A percentile compares a stretch with the other conserved stretches of the same genome.
These are phyloP conservation scores for Postia placenta DNA, from an alignment of 768 basidiomycete species.

Conservation along the genomic window DNA sequence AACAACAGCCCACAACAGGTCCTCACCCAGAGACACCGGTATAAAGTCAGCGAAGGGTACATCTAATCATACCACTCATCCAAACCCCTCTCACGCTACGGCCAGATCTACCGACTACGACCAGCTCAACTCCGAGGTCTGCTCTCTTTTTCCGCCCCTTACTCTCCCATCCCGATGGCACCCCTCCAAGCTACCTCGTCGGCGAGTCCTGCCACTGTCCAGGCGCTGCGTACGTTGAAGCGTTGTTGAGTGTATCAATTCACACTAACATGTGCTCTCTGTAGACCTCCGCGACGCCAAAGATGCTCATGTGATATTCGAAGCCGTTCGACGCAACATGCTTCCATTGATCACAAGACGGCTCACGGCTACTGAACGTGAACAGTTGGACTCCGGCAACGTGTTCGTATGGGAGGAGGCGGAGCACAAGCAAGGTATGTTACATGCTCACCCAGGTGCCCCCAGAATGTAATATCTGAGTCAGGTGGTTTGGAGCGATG, in stretches of 20 bases:
- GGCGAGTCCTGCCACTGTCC: not conserved
- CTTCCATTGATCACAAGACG: slow-evolving; percentile 69
- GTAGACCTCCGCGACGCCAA: slow-evolving; percentile 74
- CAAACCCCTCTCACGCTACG: not conserved
- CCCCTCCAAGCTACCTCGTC: not conserved
- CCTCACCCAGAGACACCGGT: not conserved
- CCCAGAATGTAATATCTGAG: not conserved
- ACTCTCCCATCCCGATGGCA: not conserved
- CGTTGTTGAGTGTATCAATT: not conserved
- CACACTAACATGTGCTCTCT: not conserved
- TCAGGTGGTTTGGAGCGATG: slow-evolving; percentile 52
- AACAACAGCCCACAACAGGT: not conserved
- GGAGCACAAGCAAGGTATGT: slow-evolving; percentile 45
- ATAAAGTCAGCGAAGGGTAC: not conserved
- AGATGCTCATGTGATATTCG: slow-evolving; percentile 71
- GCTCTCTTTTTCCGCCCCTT: not conserved
- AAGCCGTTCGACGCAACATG: slow-evolving; percentile 66
- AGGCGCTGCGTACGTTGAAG: slow-evolving; percentile 2
- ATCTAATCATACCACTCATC: not conserved
- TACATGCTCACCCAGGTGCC: not conserved
- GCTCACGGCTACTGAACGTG: slow-evolving; percentile 63
- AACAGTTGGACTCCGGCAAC: slow-evolving; percentile 64
- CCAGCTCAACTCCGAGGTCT: not conserved
- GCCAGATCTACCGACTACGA: not conserved
- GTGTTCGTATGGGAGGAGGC: slow-evolving; percentile 87